Conservation (phyloP, 805 yeast species). For the Lipomyces sp. region DNA sequence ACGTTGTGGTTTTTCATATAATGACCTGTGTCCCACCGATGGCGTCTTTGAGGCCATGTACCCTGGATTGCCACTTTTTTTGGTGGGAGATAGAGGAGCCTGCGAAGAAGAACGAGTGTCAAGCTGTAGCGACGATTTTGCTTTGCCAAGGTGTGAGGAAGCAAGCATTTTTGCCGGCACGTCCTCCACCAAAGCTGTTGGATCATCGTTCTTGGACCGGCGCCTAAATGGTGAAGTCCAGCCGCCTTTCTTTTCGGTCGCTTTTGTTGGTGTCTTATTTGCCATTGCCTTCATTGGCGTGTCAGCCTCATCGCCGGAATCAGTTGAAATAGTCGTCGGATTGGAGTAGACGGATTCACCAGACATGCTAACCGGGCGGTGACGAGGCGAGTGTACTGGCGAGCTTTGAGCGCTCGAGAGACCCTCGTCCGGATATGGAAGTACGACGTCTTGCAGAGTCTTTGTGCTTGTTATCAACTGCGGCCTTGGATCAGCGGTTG, state of each 20-base stretch:
- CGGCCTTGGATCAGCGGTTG: background rate
- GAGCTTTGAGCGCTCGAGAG: constrained; percentile 35
- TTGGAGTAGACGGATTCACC: constrained; percentile 38
- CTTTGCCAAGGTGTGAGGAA: constrained; percentile 9
- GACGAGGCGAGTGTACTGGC: constrained; percentile 39
- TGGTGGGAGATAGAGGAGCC: constrained; percentile 11
- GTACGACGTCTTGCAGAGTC: constrained; percentile 11
- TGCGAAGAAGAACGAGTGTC: constrained; percentile 7
- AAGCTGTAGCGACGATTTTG: background rate
- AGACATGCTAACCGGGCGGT: constrained; percentile 39
- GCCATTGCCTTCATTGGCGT: constrained; percentile 8
- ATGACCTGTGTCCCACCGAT: constrained; percentile 8
- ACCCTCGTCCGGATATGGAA: constrained; percentile 22
- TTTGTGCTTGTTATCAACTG: background rate
- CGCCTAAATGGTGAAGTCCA: constrained; percentile 55
- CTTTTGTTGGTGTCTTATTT: background rate
- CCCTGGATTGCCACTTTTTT: background rate
- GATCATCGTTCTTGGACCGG: constrained; percentile 45
- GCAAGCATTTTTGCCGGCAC: constrained; percentile 4
- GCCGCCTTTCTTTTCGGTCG: constrained; percentile 37
- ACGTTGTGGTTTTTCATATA: background rate
- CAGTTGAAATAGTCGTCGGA: constrained; percentile 38
- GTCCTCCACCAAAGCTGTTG: constrained; percentile 39
- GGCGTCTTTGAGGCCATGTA: background rate
- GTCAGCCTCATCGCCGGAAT: constrained; percentile 25